phyloP scores from a whole-genome alignment of 1,139 yeast genomes.

The Casaregolazyma suthepensis region DNA sequence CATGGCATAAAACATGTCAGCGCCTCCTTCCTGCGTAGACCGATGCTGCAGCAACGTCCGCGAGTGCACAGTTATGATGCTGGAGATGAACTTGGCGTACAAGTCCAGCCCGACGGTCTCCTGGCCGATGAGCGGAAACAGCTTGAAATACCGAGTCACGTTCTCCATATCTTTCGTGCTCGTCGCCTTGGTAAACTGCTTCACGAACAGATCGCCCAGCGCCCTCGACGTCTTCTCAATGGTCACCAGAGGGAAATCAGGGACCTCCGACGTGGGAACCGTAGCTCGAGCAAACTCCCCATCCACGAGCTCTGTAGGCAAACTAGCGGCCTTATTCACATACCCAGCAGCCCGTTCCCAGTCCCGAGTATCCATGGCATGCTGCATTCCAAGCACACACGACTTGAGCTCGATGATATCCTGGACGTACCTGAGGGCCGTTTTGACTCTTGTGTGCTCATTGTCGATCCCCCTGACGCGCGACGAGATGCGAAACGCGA shows the following conservation, averaged over 20 bases:
- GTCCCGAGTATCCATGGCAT: conserved; percentile 60
- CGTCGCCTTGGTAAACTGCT: conserved; percentile 69
- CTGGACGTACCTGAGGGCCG: conserved; percentile 59
- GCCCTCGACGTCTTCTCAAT: conserved; percentile 53
- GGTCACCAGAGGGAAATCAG: conserved; percentile 64
- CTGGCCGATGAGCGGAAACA: conserved; percentile 80
- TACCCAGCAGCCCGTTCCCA: conserved; percentile 71
- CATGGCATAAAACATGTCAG: conserved; percentile 48
- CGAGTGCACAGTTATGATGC: conserved; percentile 74
- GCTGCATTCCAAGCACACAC: conserved; percentile 59
- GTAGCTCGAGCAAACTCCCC: conserved; percentile 77
- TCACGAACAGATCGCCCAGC: conserved; percentile 51
- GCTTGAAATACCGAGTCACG: conserved; percentile 71
- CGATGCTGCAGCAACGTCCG: conserved; percentile 46
- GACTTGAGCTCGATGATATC: conserved; percentile 58
- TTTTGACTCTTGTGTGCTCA: conserved; percentile 63
- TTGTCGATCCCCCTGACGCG: conserved; percentile 64
- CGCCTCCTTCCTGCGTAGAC: conserved; percentile 17
- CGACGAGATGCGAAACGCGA: conserved; percentile 62
- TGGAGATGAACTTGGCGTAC: conserved; percentile 80
- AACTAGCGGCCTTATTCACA: conserved; percentile 45
- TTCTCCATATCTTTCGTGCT: conserved; percentile 55
- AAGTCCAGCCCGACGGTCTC: conserved; percentile 67
- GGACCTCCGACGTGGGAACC: conserved; percentile 89
- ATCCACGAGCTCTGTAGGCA: conserved; percentile 48